A percentile compares a stretch with the other conserved stretches of the same genome.
These are phyloP conservation scores for Cutaneotrichosporon curvatum DNA, from an alignment of 1,284 basidiomycete species.

Conservation along the genomic window DNA sequence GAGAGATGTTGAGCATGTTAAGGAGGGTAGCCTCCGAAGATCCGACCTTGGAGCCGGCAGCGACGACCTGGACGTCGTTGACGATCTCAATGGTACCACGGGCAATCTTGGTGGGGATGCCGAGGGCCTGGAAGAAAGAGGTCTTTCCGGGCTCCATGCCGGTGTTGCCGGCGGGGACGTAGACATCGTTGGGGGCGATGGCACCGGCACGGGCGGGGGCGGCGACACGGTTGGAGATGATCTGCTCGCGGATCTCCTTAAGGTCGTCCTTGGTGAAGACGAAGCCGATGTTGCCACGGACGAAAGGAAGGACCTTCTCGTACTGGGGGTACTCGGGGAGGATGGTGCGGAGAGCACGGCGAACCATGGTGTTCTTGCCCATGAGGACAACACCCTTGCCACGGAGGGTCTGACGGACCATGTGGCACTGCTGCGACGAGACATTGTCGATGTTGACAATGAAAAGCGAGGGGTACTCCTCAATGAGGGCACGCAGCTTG, in stretches of 20 bases:
- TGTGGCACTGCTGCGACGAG: conserved; percentile 82
- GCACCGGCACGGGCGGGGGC: conserved; percentile 98
- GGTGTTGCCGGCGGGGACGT: conserved; percentile 91
- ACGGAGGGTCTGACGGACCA: conserved; percentile 89
- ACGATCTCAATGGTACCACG: conserved; percentile 99
- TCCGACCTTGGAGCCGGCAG: conserved; percentile 86
- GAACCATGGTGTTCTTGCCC: conserved; percentile 99
- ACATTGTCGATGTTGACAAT: conserved; percentile 99
- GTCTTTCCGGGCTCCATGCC: conserved; percentile 99
- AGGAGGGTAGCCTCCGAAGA: conserved; percentile 93
- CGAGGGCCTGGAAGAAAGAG: conserved; percentile 99
- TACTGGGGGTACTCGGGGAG: conserved; percentile 84
- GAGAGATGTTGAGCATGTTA: conserved; percentile 98
- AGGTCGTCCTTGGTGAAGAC: conserved; percentile 93
- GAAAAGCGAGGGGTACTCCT: conserved; percentile 92
- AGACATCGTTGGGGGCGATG: conserved; percentile 84
- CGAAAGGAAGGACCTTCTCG: conserved; percentile 90
- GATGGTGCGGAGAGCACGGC: conserved; percentile 89
- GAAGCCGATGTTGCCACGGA: conserved; percentile 98
- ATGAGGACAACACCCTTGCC: conserved; percentile 95
- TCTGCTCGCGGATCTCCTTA: conserved; percentile 87
- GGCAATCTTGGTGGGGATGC: conserved; percentile 99
- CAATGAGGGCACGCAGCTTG: conserved; percentile 89
- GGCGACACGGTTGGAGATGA: conserved; percentile 93
- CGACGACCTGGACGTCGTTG: conserved; percentile 91